Base-by-base conservation (phyloP, 108 stramenopile genomes). In the Pseudonitzschia multiseries region DNA sequence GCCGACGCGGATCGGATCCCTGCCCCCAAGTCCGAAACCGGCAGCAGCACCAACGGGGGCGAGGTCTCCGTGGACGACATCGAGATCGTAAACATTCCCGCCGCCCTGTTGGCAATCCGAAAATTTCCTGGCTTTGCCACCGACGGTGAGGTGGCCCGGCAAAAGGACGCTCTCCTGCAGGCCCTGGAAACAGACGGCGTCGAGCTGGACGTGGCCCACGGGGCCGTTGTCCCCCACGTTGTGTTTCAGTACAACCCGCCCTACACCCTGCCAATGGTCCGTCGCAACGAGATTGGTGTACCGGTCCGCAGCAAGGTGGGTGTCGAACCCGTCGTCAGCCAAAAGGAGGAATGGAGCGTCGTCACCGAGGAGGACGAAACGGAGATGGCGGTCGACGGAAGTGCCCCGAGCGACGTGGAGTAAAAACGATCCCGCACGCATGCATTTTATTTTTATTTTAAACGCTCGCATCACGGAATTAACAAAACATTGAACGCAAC, bases 161-260 rank as follows among this genome's bases (percentile, higher is more conserved):
- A 96, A 70, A 92, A 95, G 63, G 92, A 93, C 81, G 77, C 88
- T 17, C 77, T 97, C 21, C 62, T 96, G 75, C 75, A 83, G 21
- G 75, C 85, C 14, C 67, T 96, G 75, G 75, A 77, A 22, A 69
- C 87, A 69, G 93, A 94, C 77, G 91, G 89, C 20, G 73, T 88
- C 27, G 95, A 92, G 74, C 72, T 93, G 48, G 90, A 92, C 75
- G 92, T 90, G 2, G 79, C 88, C 0, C 92, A 93, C 79, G 92
- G 88, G 20, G 75, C 81, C 22, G 64, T 84, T 8, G 82, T 86
- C 42, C 86, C 89, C 14, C 93, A 96, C 72, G 77, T 92, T 21
- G 80, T 97, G 33, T 86, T 93, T 56, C 97, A 97, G 77, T 97
- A 97, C 85, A 97, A 96, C 66, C 95, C 97, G 41, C 97, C 97